Evolutionary conservation across 2,329 filamentous ascomycete genomes (phyloP).

Genomic region (Macrophomina phaseolina): DNA sequence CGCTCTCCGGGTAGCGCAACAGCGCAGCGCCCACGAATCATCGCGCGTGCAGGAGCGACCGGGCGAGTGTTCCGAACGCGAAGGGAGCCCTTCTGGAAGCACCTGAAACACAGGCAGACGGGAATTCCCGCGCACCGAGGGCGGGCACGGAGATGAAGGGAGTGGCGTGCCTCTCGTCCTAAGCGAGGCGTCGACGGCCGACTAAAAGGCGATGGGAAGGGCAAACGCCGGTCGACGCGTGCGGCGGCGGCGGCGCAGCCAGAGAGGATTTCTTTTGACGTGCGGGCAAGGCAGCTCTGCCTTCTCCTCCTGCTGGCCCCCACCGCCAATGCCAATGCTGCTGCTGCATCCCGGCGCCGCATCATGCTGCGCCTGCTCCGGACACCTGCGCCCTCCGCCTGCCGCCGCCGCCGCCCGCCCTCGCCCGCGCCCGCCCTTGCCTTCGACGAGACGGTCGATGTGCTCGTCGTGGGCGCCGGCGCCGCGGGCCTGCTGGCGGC

Average conservation of each 20-base stretch:
- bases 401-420: neutral
- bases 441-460: constrained; percentile 28
- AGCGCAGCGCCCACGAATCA: too few relatives aligned
- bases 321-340: neutral
- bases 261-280: too few relatives aligned
- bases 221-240: neutral
- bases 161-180: neutral
- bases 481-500: constrained; percentile 42
- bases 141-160: neutral
- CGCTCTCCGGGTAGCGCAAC: neutral
- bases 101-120: neutral
- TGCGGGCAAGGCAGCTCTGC: too few relatives aligned
- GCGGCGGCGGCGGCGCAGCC: neutral
- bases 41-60: too few relatives aligned
- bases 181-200: neutral
- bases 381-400: neutral
- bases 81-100: neutral
- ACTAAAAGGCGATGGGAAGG: neutral
- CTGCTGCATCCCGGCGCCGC: neutral
- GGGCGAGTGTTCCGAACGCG: too few relatives aligned
- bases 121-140: neutral
- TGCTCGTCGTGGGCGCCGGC: constrained; percentile 44
- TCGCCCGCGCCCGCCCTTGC: neutral
- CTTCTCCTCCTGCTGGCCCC: neutral
- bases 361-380: neutral